Evolutionary conservation across 1,139 yeast species (phyloP).

Genomic region (Pneumocystis carinii): DNA sequence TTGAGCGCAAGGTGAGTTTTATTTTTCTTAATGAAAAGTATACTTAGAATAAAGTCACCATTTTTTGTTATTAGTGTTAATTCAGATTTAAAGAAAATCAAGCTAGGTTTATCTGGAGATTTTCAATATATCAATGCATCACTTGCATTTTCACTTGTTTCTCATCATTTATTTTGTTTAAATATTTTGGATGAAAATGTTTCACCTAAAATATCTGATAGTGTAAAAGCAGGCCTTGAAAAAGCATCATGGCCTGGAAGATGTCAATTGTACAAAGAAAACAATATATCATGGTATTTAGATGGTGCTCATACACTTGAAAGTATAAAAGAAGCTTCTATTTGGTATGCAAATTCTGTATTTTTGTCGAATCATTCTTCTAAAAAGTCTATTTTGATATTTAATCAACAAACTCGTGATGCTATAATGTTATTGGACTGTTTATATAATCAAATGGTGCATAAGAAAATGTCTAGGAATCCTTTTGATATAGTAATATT

Average conservation of each 20-base stretch:
- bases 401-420: conserved; percentile 90
- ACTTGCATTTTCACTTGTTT: conserved; percentile 62
- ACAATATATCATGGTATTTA: conserved; percentile 55
- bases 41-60: not conserved
- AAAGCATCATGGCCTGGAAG: conserved; percentile 84
- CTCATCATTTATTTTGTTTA: conserved; percentile 20
- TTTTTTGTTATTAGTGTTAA: not conserved
- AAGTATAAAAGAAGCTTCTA: conserved; percentile 62
- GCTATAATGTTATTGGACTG: conserved; percentile 48
- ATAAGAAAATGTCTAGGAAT: conserved; percentile 7
- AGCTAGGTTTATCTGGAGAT: conserved; percentile 69
- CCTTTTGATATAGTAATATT: conserved; percentile 64
- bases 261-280: conserved; percentile 54
- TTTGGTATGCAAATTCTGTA: conserved; percentile 50
- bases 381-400: conserved; percentile 38
- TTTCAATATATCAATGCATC: conserved; percentile 82
- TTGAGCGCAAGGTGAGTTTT: conserved; percentile 28
- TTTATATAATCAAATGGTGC: conserved; percentile 29
- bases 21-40: not conserved
- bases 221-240: conserved; percentile 50
- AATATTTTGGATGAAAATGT: conserved; percentile 19
- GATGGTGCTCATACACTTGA: conserved; percentile 97
- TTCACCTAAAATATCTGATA: conserved; percentile 34
- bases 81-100: not conserved
- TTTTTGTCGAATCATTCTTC: conserved; percentile 18